Percentiles rank a stretch among this genome's conserved stretches.
Conservation (phyloP, 805 yeast genomes). For the Ogataea polymorpha region DNA sequence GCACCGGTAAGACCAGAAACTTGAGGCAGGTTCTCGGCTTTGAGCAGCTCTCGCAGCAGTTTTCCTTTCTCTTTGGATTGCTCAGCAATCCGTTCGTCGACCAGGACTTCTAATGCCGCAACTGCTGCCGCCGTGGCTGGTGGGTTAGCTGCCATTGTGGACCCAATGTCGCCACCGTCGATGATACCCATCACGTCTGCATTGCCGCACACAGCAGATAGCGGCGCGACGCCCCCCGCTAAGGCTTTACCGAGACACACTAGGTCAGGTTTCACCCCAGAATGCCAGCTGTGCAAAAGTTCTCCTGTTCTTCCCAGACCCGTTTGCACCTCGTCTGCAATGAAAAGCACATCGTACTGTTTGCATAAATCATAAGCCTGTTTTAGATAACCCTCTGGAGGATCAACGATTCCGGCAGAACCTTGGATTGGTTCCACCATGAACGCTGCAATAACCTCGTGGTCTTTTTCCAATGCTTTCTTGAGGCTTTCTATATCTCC, state of each 20-base stretch:
- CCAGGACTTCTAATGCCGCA: constrained; percentile 29
- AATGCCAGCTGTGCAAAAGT: constrained; percentile 18
- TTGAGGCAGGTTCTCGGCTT: constrained; percentile 16
- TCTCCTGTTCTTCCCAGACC: constrained; percentile 31
- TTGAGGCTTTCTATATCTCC: constrained; percentile 22
- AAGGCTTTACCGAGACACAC: constrained; percentile 29
- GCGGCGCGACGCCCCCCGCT: constrained; percentile 27
- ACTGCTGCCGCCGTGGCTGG: constrained; percentile 30
- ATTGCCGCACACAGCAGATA: constrained; percentile 27
- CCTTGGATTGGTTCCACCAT: constrained; percentile 33
- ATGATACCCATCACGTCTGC: constrained; percentile 24
- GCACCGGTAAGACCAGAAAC: constrained; percentile 21
- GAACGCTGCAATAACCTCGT: constrained; percentile 24
- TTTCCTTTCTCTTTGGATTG: constrained; percentile 21
- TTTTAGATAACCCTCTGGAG: constrained; percentile 25
- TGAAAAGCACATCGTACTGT: constrained; percentile 25
- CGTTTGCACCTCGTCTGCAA: constrained; percentile 32
- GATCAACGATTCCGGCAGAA: constrained; percentile 29
- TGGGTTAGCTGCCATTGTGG: constrained; percentile 32
- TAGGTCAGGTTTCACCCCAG: constrained; percentile 27
- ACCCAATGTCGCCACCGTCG: constrained; percentile 25
- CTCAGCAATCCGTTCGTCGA: constrained; percentile 23
- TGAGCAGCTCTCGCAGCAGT: constrained; percentile 16
- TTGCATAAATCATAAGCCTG: constrained; percentile 24
- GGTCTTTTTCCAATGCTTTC: constrained; percentile 22